Percentiles rank a stretch among this genome's conserved stretches.
Evolutionary conservation across 176 grass and related monocot species (phyloP).

Genomic region (Zea mays): DNA sequence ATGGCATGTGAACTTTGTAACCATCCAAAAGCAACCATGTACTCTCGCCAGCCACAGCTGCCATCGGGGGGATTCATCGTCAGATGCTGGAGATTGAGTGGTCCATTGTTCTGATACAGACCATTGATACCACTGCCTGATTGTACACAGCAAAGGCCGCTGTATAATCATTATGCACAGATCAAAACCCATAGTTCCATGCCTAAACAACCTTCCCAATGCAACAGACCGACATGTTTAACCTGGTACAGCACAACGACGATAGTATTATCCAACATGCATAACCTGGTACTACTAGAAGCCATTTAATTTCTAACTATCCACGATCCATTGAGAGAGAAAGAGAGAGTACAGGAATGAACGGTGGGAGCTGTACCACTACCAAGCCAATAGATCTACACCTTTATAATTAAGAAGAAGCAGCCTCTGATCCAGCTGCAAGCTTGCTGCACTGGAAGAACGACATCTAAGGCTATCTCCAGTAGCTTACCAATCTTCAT

Average conservation of each 20-base stretch:
- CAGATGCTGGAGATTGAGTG: conserved; percentile 38
- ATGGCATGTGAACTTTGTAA: conserved; percentile 59
- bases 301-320: background rate
- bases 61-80: background rate
- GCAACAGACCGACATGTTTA: background rate
- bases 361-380: too few species aligned
- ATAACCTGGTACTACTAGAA: background rate
- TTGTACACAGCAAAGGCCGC: background rate
- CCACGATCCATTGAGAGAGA: background rate
- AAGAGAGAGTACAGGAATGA: too few species aligned
- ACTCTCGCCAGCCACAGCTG: conserved; percentile 20
- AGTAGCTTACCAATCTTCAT: too few species aligned
- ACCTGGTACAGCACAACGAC: background rate
- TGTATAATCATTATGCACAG: background rate
- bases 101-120: conserved; percentile 22
- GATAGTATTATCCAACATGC: background rate
- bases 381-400: conserved; percentile 11
- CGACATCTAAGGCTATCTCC: conserved; percentile 37
- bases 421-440: conserved; percentile 63
- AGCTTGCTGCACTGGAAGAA: conserved; percentile 38
- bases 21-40: conserved; percentile 43
- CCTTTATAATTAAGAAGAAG: conserved; percentile 44
- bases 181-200: background rate
- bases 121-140: background rate
- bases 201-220: background rate